Evolutionary conservation across 768 basidiomycete species (phyloP).

Genomic region (Coprinellus aureogranulatus): DNA sequence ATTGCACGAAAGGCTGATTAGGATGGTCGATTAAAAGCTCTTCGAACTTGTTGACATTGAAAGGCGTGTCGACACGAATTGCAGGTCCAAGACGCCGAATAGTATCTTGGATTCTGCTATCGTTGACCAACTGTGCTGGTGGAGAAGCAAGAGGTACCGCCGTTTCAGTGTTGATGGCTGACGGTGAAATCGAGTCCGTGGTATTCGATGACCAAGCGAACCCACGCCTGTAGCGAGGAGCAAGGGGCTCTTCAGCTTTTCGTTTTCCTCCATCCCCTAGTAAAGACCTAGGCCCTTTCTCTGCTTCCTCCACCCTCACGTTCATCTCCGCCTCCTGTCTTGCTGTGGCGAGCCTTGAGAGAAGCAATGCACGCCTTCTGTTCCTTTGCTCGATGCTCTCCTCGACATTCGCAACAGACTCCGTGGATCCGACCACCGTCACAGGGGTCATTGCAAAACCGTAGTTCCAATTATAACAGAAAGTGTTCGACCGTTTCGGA

Average conservation of each 20-base stretch:
- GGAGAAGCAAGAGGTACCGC: not conserved
- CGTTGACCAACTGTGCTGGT: not conserved
- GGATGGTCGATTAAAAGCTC: slow-evolving; percentile 18
- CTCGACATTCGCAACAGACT: not conserved
- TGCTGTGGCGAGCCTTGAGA: not conserved
- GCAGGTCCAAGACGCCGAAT: slow-evolving; percentile 21
- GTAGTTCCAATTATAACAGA: not conserved
- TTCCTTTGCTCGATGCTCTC: not conserved
- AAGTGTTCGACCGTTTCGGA: not conserved
- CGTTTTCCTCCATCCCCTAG: not conserved
- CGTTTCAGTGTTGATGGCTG: not conserved
- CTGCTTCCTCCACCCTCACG: not conserved
- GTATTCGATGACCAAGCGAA: not conserved
- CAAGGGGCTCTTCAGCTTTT: not conserved
- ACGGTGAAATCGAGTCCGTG: not conserved
- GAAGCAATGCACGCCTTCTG: not conserved
- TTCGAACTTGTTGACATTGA: not conserved
- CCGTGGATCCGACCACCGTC: not conserved
- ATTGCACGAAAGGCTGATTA: slow-evolving; percentile 27
- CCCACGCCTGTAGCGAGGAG: not conserved
- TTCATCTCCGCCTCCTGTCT: not conserved
- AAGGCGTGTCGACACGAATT: not conserved
- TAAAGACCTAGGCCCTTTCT: not conserved
- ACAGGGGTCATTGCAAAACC: not conserved
- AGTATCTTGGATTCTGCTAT: slow-evolving; percentile 3